These are phyloP conservation scores for Lodderomyces elongisporus DNA, from an alignment of 1,139 yeast genomes.

Conservation along the genomic window DNA sequence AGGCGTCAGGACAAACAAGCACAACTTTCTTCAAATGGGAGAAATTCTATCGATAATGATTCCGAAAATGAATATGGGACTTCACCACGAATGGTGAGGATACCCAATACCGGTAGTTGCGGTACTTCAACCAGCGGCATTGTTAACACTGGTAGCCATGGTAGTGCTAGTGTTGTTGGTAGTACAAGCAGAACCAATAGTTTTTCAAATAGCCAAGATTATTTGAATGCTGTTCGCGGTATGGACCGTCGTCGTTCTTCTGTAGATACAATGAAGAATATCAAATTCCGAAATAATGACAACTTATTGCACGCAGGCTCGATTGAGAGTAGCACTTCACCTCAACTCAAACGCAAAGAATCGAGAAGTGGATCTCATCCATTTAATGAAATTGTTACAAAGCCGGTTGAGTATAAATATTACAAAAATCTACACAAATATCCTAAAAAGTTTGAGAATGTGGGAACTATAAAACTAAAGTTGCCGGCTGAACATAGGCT, in stretches of 20 bases:
- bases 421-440: conserved; percentile 32
- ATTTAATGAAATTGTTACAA: conserved; percentile 12
- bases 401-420: conserved; percentile 30
- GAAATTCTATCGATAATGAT: conserved; percentile 3
- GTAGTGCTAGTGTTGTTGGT: too few species aligned
- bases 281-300: conserved; percentile 20
- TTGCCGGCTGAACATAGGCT: conserved; percentile 59
- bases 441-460: conserved; percentile 30
- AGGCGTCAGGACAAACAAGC: conserved; percentile 31
- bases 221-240: conserved; percentile 18
- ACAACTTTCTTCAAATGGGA: conserved; percentile 1
- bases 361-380: not conserved
- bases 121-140: too few species aligned
- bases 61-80: not conserved
- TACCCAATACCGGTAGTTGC: not conserved
- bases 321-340: conserved; percentile 7
- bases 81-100: conserved; percentile 21
- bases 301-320: conserved; percentile 5
- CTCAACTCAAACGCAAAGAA: conserved; percentile 6
- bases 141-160: too few species aligned
- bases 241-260: conserved; percentile 32
- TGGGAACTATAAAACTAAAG: conserved; percentile 39
- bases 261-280: conserved; percentile 25
- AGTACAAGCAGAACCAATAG: conserved; percentile 23
- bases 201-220: conserved; percentile 19